Percentiles rank a stretch among this genome's conserved stretches.
Conservation (phyloP, 2,329 filamentous ascomycete species). For the Chalara sp. region DNA sequence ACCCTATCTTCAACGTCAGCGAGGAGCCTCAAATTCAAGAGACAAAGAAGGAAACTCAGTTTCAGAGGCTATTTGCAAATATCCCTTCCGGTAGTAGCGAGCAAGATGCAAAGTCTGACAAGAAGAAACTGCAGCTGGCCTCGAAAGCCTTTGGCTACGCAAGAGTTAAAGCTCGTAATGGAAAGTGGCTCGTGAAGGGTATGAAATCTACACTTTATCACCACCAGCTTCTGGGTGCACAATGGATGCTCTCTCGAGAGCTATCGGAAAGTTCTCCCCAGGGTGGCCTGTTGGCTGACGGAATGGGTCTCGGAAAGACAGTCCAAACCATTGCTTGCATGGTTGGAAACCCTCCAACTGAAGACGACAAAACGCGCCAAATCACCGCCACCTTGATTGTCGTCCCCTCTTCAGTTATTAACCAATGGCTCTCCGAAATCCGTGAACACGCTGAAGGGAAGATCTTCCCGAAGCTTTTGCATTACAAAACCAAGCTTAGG, state of each 20-base stretch:
- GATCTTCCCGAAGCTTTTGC: slow-evolving; percentile 16
- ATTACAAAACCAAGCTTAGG: slow-evolving; percentile 13
- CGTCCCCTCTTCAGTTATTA: slow-evolving; percentile 20
- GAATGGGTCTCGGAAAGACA: slow-evolving; percentile 62
- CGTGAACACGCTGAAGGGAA: slow-evolving; percentile 11
- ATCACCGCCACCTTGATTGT: slow-evolving; percentile 24
- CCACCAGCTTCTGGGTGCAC: slow-evolving; percentile 44
- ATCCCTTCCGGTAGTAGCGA: slow-evolving; percentile 16
- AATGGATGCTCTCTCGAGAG: slow-evolving; percentile 50
- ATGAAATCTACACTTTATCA: slow-evolving; percentile 38
- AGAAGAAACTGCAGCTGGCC: slow-evolving; percentile 29
- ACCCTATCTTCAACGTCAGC: slow-evolving; percentile 14
- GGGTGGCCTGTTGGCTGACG: slow-evolving; percentile 54
- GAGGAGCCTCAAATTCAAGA: slow-evolving; percentile 15
- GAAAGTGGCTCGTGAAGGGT: slow-evolving; percentile 38
- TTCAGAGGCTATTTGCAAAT: slow-evolving; percentile 19
- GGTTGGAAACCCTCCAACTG: slow-evolving; percentile 31
- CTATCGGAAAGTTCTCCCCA: slow-evolving; percentile 26
- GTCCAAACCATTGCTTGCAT: slow-evolving; percentile 37
- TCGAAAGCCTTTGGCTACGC: slow-evolving; percentile 35
- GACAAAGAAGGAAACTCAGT: slow-evolving; percentile 16
- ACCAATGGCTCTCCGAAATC: slow-evolving; percentile 25
- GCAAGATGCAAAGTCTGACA: slow-evolving; percentile 25
- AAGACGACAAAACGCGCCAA: slow-evolving; percentile 26
- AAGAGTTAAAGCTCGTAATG: slow-evolving; percentile 25